phyloP scores from a whole-genome alignment of 1,284 basidiomycete genomes.

The Ustilago bromivora region DNA sequence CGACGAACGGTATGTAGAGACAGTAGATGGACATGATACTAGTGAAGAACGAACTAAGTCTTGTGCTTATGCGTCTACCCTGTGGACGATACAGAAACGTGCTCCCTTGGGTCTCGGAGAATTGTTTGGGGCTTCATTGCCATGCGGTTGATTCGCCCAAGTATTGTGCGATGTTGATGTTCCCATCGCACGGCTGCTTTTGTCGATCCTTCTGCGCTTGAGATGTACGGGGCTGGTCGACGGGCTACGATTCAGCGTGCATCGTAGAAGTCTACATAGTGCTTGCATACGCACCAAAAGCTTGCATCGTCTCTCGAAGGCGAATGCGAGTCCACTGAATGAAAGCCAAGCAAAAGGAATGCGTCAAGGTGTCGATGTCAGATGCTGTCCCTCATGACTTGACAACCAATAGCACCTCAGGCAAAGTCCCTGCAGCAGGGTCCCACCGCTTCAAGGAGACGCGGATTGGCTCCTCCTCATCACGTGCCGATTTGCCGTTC shows the following conservation, averaged over 20 bases:
- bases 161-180: background rate
- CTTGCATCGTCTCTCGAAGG: constrained; percentile 37
- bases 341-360: background rate
- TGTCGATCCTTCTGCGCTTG: background rate
- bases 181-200: background rate
- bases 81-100: no score
- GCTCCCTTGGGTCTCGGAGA: constrained; percentile 13
- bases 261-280: constrained; percentile 20
- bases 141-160: background rate
- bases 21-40: background rate
- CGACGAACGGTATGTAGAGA: no score
- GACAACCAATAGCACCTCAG: constrained; percentile 62
- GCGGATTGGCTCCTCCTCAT: constrained; percentile 24
- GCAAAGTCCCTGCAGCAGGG: constrained; percentile 55
- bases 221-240: background rate
- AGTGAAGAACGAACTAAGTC: no score
- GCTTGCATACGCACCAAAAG: constrained; percentile 41
- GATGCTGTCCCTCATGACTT: constrained; percentile 24
- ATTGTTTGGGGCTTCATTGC: constrained; percentile 5
- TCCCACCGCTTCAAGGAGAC: constrained; percentile 58
- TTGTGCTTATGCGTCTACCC: no score
- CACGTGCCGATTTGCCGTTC: background rate
- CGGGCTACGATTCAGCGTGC: no score
- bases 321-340: constrained; percentile 9
- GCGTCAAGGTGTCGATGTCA: constrained; percentile 16